These are phyloP conservation scores for Epithele typhae DNA, from an alignment of 768 basidiomycete species.

Conservation along the genomic window DNA sequence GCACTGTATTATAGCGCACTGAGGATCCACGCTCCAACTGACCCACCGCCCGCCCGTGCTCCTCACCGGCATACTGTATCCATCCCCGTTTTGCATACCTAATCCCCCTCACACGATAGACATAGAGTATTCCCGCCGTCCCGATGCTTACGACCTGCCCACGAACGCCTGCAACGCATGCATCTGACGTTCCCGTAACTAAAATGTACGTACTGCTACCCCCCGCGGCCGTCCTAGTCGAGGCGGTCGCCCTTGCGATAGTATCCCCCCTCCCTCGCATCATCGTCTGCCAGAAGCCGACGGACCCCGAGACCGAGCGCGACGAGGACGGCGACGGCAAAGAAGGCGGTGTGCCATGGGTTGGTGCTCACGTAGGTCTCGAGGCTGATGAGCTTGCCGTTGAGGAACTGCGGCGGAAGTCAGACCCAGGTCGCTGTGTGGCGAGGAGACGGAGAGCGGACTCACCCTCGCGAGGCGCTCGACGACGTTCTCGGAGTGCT, in stretches of 20 bases:
- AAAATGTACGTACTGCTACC: slow-evolving; percentile 13
- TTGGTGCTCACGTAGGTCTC: slow-evolving; percentile 24
- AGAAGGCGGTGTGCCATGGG: slow-evolving; percentile 22
- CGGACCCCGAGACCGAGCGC: slow-evolving; percentile 18
- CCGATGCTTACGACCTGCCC: not conserved
- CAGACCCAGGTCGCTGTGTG: not conserved
- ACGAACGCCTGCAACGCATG: not conserved
- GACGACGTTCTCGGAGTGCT: slow-evolving; percentile 65
- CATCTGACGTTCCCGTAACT: not conserved
- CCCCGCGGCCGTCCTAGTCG: no score
- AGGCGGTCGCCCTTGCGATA: slow-evolving; percentile 12
- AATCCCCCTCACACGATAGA: not conserved
- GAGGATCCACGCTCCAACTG: no score
- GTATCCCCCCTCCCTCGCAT: slow-evolving; percentile 13
- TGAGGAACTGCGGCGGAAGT: slow-evolving; percentile 24
- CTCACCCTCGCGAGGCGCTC: slow-evolving; percentile 64
- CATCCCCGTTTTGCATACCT: slow-evolving; percentile 1
- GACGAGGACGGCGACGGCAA: slow-evolving; percentile 17
- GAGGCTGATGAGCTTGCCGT: slow-evolving; percentile 22
- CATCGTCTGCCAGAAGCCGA: slow-evolving; percentile 20
- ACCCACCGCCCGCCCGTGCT: not conserved
- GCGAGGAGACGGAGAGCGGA: slow-evolving; percentile 3
- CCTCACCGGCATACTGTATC: slow-evolving; percentile 11
- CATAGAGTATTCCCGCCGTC: not conserved
- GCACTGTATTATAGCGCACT: no score